Conservation (phyloP, 2,329 filamentous ascomycete species). For the Chaetomiaceae sp. region DNA sequence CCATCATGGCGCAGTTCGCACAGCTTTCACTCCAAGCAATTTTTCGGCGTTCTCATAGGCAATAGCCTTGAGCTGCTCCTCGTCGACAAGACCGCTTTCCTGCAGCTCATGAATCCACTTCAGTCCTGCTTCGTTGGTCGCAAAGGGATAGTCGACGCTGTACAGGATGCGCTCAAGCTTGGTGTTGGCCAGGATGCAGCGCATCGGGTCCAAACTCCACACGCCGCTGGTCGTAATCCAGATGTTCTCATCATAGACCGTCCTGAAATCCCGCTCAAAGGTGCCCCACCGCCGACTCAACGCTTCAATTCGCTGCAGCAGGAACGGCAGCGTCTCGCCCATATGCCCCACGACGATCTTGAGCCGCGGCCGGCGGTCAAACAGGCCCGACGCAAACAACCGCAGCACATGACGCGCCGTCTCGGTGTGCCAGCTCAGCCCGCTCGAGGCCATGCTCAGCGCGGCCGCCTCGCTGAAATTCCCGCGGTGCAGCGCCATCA, state of each 20-base stretch:
- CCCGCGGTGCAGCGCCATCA: slow-evolving; percentile 26
- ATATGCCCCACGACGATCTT: slow-evolving; percentile 51
- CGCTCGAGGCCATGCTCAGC: slow-evolving; percentile 33
- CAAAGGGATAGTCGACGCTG: slow-evolving; percentile 53
- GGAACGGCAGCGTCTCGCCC: slow-evolving; percentile 48
- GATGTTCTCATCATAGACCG: slow-evolving; percentile 50
- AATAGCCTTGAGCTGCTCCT: slow-evolving; percentile 43
- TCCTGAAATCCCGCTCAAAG: slow-evolving; percentile 33
- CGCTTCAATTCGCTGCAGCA: slow-evolving; percentile 41
- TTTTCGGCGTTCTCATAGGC: slow-evolving; percentile 46
- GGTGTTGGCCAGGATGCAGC: slow-evolving; percentile 38
- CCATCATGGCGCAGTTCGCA: neutral
- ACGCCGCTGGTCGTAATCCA: slow-evolving; percentile 53
- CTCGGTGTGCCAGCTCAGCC: slow-evolving; percentile 46
- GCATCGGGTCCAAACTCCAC: slow-evolving; percentile 43
- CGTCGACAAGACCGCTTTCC: slow-evolving; percentile 42
- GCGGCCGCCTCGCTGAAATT: slow-evolving; percentile 27
- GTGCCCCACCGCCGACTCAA: slow-evolving; percentile 28
- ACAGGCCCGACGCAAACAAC: slow-evolving; percentile 47
- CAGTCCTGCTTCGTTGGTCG: slow-evolving; percentile 41
- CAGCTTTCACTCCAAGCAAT: slow-evolving; percentile 30
- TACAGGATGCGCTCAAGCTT: slow-evolving; percentile 47
- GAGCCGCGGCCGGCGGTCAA: slow-evolving; percentile 47
- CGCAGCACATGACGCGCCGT: slow-evolving; percentile 43
- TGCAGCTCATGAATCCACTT: slow-evolving; percentile 43